Base-by-base conservation (phyloP, 768 basidiomycete species). In the Phlebiopsis gigantea region DNA sequence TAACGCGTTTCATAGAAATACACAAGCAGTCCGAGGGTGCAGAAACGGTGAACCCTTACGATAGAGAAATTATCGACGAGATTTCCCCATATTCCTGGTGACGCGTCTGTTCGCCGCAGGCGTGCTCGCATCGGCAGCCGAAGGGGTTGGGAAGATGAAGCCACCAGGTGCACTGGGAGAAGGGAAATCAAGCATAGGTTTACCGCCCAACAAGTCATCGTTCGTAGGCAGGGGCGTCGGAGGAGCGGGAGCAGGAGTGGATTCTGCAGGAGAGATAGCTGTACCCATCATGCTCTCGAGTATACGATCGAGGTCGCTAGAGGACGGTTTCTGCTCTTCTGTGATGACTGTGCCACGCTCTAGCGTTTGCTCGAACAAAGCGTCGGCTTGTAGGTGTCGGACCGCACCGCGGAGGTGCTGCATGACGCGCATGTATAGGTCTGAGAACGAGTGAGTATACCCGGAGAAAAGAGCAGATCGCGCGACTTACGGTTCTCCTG, bases 351-450 rank as follows among this genome's bases (percentile, higher is more conserved):
- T 71, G 30, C 72, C 71, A 44, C 68, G 69, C 47, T 72, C 68
- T 29, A 74, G 62, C 31, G 68, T 68, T 41, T 72, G 72, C 55
- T 77, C 77, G 49, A 79, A 70, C 31, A 69, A 64, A 46, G 76
- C 76, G 56, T 80, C 72, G 46, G 78, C 75, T 50, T 79, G 75
- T n/a, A 79, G 61, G 24, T 69, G 62, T 43, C 68, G 70, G 21
- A 79, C 68, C 17, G 70, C 69, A 39, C 61, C 61, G 14, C 72
- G 71, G 43, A 79, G 69, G 15, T 69, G 69, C 12, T 57, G 57
- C 66, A 80, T 65, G 42, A 80, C 75, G n/a, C 64, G 59, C 25
- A 70, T 67, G 51, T 68, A 67, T 47, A 77, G 62, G 54, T 54
- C 77, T 78, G 55, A 21, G 17, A 56, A 54, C 29, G 14, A 5